Conservation (phyloP, 148 eudicot species). For the Beta vulgaris region DNA sequence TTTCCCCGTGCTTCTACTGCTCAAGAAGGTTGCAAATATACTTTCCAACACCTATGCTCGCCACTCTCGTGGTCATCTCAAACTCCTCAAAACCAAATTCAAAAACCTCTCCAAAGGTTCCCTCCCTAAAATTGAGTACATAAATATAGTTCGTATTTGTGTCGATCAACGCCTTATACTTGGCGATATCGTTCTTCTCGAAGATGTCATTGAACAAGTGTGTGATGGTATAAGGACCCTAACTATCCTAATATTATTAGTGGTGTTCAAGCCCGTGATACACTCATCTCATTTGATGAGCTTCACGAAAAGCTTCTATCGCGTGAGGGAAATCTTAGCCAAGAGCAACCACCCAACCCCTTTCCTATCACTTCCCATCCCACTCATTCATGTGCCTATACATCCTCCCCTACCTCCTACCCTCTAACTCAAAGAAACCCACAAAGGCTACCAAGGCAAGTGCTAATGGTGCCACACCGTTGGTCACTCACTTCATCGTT, state of each 20-base stretch:
- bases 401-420: too few species aligned
- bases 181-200: not conserved
- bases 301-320: constrained; percentile 11
- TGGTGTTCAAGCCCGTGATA: not conserved
- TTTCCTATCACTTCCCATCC: too few species aligned
- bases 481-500: too few species aligned
- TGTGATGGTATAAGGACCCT: not conserved
- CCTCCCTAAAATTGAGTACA: not conserved
- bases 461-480: too few species aligned
- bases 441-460: too few species aligned
- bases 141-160: not conserved
- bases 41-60: not conserved
- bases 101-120: not conserved
- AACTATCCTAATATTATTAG: not conserved
- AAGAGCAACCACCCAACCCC: not conserved
- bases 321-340: not conserved
- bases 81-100: constrained; percentile 1
- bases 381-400: not conserved
- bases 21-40: not conserved
- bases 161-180: not conserved
- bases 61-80: constrained; percentile 1
- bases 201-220: not conserved
- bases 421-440: too few species aligned
- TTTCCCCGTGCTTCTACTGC: not conserved
- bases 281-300: constrained; percentile 2